These are phyloP conservation scores for Cercospora beticola DNA, from an alignment of 2,329 filamentous ascomycete genomes.

Conservation along the genomic window DNA sequence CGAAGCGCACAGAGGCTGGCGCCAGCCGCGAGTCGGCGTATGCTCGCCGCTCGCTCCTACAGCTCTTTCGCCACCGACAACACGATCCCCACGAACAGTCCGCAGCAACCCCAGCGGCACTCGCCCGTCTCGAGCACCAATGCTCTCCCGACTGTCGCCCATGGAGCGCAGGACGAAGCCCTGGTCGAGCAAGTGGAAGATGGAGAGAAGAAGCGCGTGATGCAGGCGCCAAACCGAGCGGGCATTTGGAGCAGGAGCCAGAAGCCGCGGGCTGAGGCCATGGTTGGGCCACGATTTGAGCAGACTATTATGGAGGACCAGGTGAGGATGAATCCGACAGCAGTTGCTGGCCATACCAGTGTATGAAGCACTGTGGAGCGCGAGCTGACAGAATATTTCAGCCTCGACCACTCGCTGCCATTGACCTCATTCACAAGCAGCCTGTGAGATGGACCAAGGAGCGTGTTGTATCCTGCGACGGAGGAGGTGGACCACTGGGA, in stretches of 20 bases:
- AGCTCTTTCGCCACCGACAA: constrained; percentile 39
- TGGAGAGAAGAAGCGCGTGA: constrained; percentile 57
- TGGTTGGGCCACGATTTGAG: constrained; percentile 94
- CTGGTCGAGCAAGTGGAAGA: constrained; percentile 57
- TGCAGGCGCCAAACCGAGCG: constrained; percentile 84
- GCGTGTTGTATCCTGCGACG: constrained; percentile 80
- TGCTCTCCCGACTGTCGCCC: constrained; percentile 54
- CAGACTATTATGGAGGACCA: constrained; percentile 92
- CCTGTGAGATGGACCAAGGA: constrained; percentile 89
- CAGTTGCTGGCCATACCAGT: background rate
- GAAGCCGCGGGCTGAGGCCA: constrained; percentile 74
- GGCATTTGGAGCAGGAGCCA: constrained; percentile 84
- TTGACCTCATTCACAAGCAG: constrained; percentile 93
- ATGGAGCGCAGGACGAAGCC: constrained; percentile 51
- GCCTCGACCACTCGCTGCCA: constrained; percentile 87
- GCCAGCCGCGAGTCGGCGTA: constrained; percentile 26
- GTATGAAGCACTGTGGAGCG: too few relatives aligned
- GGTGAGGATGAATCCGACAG: constrained; percentile 52
- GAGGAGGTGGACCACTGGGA: constrained; percentile 83
- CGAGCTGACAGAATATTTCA: constrained; percentile 50
- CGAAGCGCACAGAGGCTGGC: constrained; percentile 29
- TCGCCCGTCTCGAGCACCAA: constrained; percentile 60
- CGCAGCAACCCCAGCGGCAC: constrained; percentile 50
- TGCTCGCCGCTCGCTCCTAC: constrained; percentile 15
- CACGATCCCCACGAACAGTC: constrained; percentile 63